These are phyloP conservation scores for Zea luxurians DNA, from an alignment of 176 grass and related monocot species.

Conservation along the genomic window DNA sequence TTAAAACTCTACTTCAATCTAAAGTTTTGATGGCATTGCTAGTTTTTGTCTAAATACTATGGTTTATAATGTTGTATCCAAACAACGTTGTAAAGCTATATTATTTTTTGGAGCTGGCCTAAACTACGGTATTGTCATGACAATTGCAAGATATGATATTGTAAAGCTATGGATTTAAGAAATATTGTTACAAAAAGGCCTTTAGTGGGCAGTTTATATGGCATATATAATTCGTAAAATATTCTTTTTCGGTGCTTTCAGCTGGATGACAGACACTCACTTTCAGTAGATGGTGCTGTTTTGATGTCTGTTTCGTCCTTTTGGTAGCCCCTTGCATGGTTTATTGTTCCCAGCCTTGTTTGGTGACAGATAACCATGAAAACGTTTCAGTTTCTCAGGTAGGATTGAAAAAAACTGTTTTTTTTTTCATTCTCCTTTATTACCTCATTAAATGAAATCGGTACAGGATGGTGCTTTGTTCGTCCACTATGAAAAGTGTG, in stretches of 20 bases:
- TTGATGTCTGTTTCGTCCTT: slow-evolving; percentile 8
- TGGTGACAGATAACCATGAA: not conserved
- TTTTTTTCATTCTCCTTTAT: not conserved
- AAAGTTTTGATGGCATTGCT: too few species aligned
- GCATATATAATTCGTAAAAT: not conserved
- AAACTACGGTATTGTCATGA: too few species aligned
- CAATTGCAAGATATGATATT: too few species aligned
- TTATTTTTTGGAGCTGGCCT: too few species aligned
- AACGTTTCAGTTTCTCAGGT: slow-evolving; percentile 33
- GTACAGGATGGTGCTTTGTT: not conserved
- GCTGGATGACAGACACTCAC: slow-evolving; percentile 15
- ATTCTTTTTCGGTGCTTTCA: slow-evolving; percentile 2
- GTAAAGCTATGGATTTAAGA: not conserved
- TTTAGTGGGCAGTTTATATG: not conserved
- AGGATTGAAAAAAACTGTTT: slow-evolving; percentile 23
- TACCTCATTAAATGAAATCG: not conserved
- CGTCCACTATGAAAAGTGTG: not conserved
- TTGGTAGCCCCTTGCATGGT: slow-evolving; percentile 10
- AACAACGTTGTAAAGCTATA: too few species aligned
- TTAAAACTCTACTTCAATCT: too few species aligned
- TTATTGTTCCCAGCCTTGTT: slow-evolving; percentile 22
- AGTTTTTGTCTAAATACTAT: too few species aligned
- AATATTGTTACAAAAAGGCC: not conserved
- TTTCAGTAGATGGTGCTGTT: slow-evolving; percentile 3
- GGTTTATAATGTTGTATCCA: too few species aligned